Conservation (phyloP, 345 rosid genomes). For the Citropsis articulata region DNA sequence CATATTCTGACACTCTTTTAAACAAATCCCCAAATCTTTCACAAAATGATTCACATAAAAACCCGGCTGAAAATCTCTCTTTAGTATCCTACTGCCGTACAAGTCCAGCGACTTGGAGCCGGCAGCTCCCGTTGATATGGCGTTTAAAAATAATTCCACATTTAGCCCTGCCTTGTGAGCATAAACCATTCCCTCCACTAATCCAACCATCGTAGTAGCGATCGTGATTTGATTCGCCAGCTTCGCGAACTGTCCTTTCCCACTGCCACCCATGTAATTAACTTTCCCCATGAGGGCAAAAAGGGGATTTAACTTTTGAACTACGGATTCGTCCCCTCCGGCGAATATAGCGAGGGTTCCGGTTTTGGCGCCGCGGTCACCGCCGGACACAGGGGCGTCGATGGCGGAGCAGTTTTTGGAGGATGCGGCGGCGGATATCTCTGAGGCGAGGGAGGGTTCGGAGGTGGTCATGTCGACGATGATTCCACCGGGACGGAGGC, state of each 20-base stretch:
- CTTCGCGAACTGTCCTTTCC: constrained; percentile 86
- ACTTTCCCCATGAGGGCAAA: constrained; percentile 68
- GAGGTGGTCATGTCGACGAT: constrained; percentile 97
- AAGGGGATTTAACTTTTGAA: constrained; percentile 51
- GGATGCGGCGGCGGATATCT: constrained; percentile 57
- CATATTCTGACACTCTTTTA: constrained; percentile 78
- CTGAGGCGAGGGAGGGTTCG: constrained; percentile 84
- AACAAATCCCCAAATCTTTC: constrained; percentile 88
- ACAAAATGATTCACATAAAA: constrained; percentile 83
- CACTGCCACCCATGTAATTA: constrained; percentile 73
- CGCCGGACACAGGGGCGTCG: constrained; percentile 80
- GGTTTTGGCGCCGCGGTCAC: constrained; percentile 71
- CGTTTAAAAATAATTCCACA: constrained; percentile 54
- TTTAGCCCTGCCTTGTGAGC: constrained; percentile 79
- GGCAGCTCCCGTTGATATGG: constrained; percentile 66
- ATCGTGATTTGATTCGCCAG: constrained; percentile 75
- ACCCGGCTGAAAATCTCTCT: constrained; percentile 82
- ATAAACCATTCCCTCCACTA: constrained; percentile 76
- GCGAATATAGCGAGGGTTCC: constrained; percentile 75
- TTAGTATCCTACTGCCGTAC: constrained; percentile 61
- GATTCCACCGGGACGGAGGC: constrained; percentile 70
- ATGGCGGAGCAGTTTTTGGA: constrained; percentile 53
- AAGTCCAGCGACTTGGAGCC: constrained; percentile 73
- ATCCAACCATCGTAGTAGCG: constrained; percentile 78
- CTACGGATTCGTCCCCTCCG: constrained; percentile 54